phyloP scores from a whole-genome alignment of 1,284 basidiomycete species.

The Malassezia sympodialis region DNA sequence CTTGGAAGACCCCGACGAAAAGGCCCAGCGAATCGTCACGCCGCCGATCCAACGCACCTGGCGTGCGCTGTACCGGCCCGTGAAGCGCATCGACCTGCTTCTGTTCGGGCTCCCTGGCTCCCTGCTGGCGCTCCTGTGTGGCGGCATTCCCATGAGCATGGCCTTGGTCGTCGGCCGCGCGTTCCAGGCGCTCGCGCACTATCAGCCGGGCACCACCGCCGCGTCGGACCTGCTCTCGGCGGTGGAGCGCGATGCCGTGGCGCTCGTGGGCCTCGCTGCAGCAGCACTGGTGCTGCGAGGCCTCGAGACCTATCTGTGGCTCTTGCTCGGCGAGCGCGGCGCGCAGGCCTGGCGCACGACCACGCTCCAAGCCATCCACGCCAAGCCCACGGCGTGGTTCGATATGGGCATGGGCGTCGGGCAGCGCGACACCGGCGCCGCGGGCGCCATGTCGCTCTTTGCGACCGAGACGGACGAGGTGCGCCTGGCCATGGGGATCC shows the following conservation, averaged over 20 bases:
- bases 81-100: constrained; percentile 21
- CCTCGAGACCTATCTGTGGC: constrained; percentile 70
- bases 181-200: constrained; percentile 65
- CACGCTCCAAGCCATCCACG: constrained; percentile 63
- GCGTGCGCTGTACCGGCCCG: constrained; percentile 27
- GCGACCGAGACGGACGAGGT: constrained; percentile 92
- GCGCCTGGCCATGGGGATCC: constrained; percentile 67
- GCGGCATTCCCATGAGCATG: constrained; percentile 83
- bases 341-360: constrained; percentile 60
- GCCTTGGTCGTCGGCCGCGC: constrained; percentile 75
- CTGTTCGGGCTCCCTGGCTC: constrained; percentile 60
- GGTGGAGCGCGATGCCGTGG: constrained; percentile 55
- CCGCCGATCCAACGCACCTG: constrained; percentile 18
- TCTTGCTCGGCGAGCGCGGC: constrained; percentile 72
- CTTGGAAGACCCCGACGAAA: not conserved
- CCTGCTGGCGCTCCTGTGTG: constrained; percentile 59
- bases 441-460: constrained; percentile 88
- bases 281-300: constrained; percentile 65
- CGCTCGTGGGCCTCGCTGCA: constrained; percentile 63
- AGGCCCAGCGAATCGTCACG: not conserved
- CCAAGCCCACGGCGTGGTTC: constrained; percentile 59
- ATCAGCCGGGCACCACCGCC: constrained; percentile 54
- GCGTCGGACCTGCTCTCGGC: constrained; percentile 22
- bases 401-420: constrained; percentile 19
- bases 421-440: constrained; percentile 58